phyloP scores from a whole-genome alignment of 192 early-diverging fungal genomes.

The Coemansia javaensis region DNA sequence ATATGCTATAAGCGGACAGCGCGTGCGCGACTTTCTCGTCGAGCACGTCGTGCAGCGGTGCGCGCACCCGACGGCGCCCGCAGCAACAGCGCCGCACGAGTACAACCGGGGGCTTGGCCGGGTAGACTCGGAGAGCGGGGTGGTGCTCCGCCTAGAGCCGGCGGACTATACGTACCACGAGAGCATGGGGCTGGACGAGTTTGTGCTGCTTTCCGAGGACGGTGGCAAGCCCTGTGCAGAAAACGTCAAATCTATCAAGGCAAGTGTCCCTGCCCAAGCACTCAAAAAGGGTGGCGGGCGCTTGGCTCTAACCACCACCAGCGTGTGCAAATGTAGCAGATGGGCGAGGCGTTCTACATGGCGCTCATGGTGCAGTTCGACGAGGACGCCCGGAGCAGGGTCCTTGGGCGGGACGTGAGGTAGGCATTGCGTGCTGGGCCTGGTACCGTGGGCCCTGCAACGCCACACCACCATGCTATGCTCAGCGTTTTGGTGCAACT shows the following conservation, averaged over 20 bases:
- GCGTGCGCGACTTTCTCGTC: slow-evolving; percentile 39
- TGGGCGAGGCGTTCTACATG: slow-evolving; percentile 33
- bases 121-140: slow-evolving; percentile 1
- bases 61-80: slow-evolving; percentile 3
- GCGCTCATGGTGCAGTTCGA: slow-evolving; percentile 27
- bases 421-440: too few relatives aligned
- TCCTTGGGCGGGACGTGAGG: too few relatives aligned
- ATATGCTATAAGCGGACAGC: background rate
- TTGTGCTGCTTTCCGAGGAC: slow-evolving; percentile 10
- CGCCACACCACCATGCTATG: too few relatives aligned
- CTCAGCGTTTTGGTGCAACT: too few relatives aligned
- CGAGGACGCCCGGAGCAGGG: slow-evolving; percentile 16
- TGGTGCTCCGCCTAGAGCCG: slow-evolving; percentile 9
- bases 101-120: slow-evolving; percentile 14
- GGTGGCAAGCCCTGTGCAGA: slow-evolving; percentile 2
- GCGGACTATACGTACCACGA: background rate
- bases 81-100: background rate
- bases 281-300: too few relatives aligned
- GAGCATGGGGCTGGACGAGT: slow-evolving; percentile 13
- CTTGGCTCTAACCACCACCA: too few relatives aligned
- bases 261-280: background rate
- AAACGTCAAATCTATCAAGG: slow-evolving; percentile 20
- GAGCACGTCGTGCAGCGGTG: slow-evolving; percentile 25
- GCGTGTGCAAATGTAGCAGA: slow-evolving; percentile 19
- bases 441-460: too few relatives aligned